Conservation (phyloP, 2,329 filamentous ascomycete genomes). For the Pseudogymnoascus destructans region DNA sequence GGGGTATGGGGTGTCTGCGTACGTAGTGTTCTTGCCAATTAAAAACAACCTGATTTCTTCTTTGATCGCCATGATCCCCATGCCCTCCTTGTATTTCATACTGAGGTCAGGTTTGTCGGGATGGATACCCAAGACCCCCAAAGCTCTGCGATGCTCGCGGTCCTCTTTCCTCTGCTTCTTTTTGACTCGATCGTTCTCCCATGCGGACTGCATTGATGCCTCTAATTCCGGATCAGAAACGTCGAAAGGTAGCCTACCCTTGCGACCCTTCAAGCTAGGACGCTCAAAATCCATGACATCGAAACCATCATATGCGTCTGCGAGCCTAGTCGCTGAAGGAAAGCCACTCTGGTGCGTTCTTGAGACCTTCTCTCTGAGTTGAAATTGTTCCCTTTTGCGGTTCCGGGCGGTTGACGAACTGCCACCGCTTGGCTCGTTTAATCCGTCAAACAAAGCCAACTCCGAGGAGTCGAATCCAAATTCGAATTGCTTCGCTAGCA, state of each 20-base stretch:
- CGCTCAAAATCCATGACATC: slow-evolving; percentile 77
- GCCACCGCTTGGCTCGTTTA: slow-evolving; percentile 22
- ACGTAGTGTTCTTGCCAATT: slow-evolving; percentile 48
- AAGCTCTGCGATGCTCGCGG: slow-evolving; percentile 53
- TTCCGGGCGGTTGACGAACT: not conserved
- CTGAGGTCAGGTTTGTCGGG: slow-evolving; percentile 40
- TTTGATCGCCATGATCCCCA: slow-evolving; percentile 57
- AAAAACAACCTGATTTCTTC: slow-evolving; percentile 63
- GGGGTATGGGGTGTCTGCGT: slow-evolving; percentile 24
- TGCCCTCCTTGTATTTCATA: slow-evolving; percentile 59
- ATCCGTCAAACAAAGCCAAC: slow-evolving; percentile 41
- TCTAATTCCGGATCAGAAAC: slow-evolving; percentile 57
- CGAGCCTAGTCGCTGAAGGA: slow-evolving; percentile 41
- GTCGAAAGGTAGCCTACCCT: slow-evolving; percentile 37
- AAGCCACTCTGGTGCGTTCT: slow-evolving; percentile 29
- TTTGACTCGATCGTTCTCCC: slow-evolving; percentile 54
- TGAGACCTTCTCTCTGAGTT: slow-evolving; percentile 17
- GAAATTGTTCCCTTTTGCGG: slow-evolving; percentile 2
- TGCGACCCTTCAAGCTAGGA: slow-evolving; percentile 49
- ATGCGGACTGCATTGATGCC: slow-evolving; percentile 42
- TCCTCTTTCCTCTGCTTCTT: slow-evolving; percentile 59
- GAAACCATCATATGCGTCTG: slow-evolving; percentile 47
- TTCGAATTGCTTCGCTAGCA: slow-evolving; percentile 49
- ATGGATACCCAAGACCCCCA: slow-evolving; percentile 44
- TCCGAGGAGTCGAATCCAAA: slow-evolving; percentile 48